phyloP scores from a whole-genome alignment of 2,329 filamentous ascomycete species.

The Alternaria sp. region DNA sequence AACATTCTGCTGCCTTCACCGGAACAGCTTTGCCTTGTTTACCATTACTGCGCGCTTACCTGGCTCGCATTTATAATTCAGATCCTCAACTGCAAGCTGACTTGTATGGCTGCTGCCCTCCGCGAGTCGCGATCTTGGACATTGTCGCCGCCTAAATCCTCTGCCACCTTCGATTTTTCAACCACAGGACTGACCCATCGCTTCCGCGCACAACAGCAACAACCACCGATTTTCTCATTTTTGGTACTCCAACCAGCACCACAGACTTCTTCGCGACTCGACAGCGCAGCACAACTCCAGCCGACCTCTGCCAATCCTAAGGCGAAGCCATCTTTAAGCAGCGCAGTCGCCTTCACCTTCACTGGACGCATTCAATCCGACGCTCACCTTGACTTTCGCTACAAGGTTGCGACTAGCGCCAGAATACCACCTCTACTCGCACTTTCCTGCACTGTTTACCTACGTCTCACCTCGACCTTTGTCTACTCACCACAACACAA shows the following conservation, averaged over 20 bases:
- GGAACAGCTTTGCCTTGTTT: not conserved
- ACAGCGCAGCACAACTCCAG: not conserved
- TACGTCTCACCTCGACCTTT: not conserved
- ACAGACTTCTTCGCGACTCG: not conserved
- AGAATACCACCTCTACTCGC: not conserved
- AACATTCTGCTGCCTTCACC: not conserved
- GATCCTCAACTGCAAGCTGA: not conserved
- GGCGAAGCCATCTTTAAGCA: not conserved
- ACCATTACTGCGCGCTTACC: not conserved
- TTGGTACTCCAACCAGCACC: not conserved
- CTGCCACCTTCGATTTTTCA: not conserved
- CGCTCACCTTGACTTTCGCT: not conserved
- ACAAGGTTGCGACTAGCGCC: not conserved
- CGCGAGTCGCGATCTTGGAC: not conserved
- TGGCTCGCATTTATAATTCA: not conserved
- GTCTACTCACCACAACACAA: not conserved
- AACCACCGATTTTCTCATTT: not conserved
- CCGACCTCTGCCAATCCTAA: not conserved
- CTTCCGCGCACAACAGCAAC: not conserved
- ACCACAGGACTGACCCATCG: not conserved
- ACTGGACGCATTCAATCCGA: not conserved
- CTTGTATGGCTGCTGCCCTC: not conserved
- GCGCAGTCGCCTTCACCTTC: not conserved
- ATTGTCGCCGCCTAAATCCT: not conserved
- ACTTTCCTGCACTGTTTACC: not conserved